phyloP scores from a whole-genome alignment of 495 filamentous ascomycete species.

The Neurospora sp. region DNA sequence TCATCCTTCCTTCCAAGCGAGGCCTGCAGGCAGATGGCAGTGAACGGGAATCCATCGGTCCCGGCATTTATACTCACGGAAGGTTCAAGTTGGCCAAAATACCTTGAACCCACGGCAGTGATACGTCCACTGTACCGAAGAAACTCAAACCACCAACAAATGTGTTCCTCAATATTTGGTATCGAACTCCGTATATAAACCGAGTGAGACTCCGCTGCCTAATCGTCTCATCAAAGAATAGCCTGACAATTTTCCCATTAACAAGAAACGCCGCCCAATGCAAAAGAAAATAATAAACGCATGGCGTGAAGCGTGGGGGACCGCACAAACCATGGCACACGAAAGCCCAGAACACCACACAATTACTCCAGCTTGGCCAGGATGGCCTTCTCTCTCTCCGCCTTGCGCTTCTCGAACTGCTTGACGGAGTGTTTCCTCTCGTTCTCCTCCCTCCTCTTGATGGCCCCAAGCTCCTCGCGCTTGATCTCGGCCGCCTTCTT shows the following conservation, averaged over 20 bases:
- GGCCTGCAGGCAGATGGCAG: no score
- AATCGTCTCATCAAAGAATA: not conserved
- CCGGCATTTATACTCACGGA: no score
- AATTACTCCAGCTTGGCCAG: conserved; percentile 62
- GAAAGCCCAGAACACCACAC: not conserved
- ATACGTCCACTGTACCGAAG: no score
- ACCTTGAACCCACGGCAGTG: no score
- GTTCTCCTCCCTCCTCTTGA: conserved; percentile 90
- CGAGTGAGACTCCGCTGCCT: not conserved
- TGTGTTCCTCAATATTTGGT: not conserved
- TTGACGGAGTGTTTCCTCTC: conserved; percentile 84
- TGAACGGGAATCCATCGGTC: no score
- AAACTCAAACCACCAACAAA: no score
- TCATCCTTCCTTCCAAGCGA: no score
- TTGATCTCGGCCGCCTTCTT: conserved; percentile 99
- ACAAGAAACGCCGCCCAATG: conserved; percentile 17
- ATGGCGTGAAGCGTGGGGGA: not conserved
- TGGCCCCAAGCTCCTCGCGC: conserved; percentile 70
- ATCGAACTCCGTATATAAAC: not conserved
- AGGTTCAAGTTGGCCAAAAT: no score
- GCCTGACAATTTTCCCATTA: not conserved
- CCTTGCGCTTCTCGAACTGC: conserved; percentile 57
- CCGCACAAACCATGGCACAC: not conserved
- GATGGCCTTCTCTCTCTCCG: conserved; percentile 90
- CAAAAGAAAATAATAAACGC: conserved; percentile 1